Conservation (phyloP, 805 yeast genomes). For the Vanderwaltozyma tropicalis region DNA sequence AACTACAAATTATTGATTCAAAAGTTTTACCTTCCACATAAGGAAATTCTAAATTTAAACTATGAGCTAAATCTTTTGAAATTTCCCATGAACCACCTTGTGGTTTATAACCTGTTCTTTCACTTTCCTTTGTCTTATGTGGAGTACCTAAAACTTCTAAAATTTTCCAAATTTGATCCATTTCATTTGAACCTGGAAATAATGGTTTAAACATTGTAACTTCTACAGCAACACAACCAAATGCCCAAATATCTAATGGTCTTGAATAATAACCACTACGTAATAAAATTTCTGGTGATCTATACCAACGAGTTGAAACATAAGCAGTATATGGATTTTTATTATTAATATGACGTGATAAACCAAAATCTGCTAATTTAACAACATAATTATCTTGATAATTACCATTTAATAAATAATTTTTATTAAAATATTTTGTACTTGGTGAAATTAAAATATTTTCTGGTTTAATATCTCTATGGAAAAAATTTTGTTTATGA, state of each 20-base stretch:
- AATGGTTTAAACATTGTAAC: slow-evolving; percentile 64
- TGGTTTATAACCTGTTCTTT: slow-evolving; percentile 28
- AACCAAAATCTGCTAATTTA: slow-evolving; percentile 72
- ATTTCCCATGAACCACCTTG: slow-evolving; percentile 71
- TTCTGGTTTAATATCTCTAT: slow-evolving; percentile 91
- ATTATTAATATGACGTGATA: slow-evolving; percentile 52
- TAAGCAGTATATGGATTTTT: slow-evolving; percentile 56
- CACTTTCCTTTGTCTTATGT: slow-evolving; percentile 16
- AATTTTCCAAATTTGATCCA: slow-evolving; percentile 68
- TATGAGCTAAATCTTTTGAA: slow-evolving; percentile 41
- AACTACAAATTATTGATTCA: slow-evolving; percentile 35
- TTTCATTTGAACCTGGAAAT: slow-evolving; percentile 72
- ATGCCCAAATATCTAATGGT: slow-evolving; percentile 81
- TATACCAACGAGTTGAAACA: slow-evolving; percentile 78
- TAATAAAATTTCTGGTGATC: slow-evolving; percentile 71
- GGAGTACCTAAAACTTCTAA: slow-evolving; percentile 71
- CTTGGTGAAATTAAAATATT: slow-evolving; percentile 66
- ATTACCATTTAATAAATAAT: slow-evolving; percentile 17
- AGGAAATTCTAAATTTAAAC: slow-evolving; percentile 50
- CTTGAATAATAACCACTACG: slow-evolving; percentile 51
- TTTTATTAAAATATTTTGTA: slow-evolving; percentile 38
- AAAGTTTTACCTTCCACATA: slow-evolving; percentile 40
- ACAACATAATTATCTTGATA: slow-evolving; percentile 41
- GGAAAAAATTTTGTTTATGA: slow-evolving; percentile 51
- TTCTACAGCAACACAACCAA: slow-evolving; percentile 70